phyloP scores from a whole-genome alignment of 75 land plant species.

The Pinus taeda region DNA sequence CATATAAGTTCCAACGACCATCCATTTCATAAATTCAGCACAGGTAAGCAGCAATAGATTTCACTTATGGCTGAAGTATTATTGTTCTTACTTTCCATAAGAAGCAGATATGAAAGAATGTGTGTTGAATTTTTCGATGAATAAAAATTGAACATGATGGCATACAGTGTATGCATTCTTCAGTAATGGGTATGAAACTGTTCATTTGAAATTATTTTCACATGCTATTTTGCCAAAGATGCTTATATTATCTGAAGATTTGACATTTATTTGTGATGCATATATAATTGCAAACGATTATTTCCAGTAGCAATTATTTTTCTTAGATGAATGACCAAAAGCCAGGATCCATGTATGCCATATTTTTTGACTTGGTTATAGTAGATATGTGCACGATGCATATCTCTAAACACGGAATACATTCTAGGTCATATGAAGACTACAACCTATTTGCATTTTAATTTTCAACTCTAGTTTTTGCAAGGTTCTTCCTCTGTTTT shows the following conservation, averaged over 20 bases:
- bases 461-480: too few species aligned
- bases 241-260: too few species aligned
- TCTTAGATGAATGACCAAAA: too few species aligned
- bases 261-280: neutral
- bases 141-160: neutral
- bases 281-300: neutral
- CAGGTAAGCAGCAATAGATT: slow-evolving; percentile 38
- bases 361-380: too few species aligned
- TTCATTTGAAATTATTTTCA: neutral
- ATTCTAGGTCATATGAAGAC: too few species aligned
- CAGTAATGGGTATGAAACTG: neutral
- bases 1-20: slow-evolving; percentile 54
- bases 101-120: neutral
- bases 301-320: too few species aligned
- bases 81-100: neutral
- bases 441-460: too few species aligned
- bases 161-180: neutral
- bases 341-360: neutral
- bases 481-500: neutral
- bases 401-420: too few species aligned
- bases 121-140: neutral
- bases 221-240: neutral
- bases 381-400: too few species aligned
- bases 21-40: slow-evolving; percentile 85
- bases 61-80: neutral